Evolutionary conservation across 139 green algal species (phyloP), one percentile per base, ranked within the genome.

Genomic region (Klebsormidium nitens): DNA sequence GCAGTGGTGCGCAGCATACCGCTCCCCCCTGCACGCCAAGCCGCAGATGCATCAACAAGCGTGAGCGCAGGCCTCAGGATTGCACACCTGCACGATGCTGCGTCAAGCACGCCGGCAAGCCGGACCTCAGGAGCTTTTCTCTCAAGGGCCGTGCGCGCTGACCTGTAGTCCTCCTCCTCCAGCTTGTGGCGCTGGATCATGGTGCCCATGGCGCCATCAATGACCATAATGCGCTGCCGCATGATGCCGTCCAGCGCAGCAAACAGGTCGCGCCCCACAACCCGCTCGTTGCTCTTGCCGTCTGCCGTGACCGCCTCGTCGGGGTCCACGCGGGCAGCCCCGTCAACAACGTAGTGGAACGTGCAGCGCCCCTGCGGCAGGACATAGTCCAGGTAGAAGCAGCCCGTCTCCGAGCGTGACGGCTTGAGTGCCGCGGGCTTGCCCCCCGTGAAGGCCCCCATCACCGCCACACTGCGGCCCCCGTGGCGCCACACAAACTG

Each of bases 191-290:
- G 74, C 81, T 94, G 89, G 47, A 96, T 90, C 47, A 86, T 81
- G 2, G 91, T 98, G 74, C 93, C 93, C 93, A 98, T 98, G 32
- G 93, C 93, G 65, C 93, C 93, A 60, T 98, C 93, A 62, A 98
- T 97, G 74, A 91, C 89, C 38, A 90, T 81, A 66, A 98, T 95
- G 73, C 93, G 91, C 77, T 95, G 65, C 35, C 83, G 36, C 66
- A 97, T 87, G 67, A 97, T 81, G 47, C 74, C n/a, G 37, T 92
- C 76, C 50, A 97, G 80, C 68, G 86, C 55, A 26, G 65, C 82
- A 78, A 93, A 95, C 31, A 81, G 73, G 23, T 63, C 76, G 3
- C 64, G 32, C 28, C 46, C 23, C 26, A 78, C 71, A 8, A 29
- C 44, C 31, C 29, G 32, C 44, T 59, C 36, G 47, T 78, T 78